Evolutionary conservation across 2,329 filamentous ascomycete species (phyloP), one percentile per base, ranked within the genome.

Genomic region (Colletotrichum navitas): DNA sequence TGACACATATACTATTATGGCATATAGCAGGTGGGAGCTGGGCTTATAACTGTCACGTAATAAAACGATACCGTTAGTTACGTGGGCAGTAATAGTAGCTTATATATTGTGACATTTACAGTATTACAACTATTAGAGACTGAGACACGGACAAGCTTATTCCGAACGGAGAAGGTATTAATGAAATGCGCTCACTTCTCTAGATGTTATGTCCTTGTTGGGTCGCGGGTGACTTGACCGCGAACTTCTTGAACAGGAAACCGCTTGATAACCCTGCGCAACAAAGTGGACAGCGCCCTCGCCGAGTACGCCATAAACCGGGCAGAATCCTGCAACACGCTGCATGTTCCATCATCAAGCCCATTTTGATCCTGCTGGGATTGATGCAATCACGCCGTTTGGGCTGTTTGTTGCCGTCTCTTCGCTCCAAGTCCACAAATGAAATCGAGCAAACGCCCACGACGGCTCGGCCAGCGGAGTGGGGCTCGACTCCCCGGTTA

Each of bases 351-450:
- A 34, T 24, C 32, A 12, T 47, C 16, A 6, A 39, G 29, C n/a
- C 43, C 59, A 36, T 43, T 6, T 39, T 36, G 16, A n/a, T 41
- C 36, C 18, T n/a, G 26, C 6, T 16, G 54, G 47, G 47, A 65
- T 56, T 69, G 39, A 72, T 64, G 69, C 69, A 64, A 63, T 39
- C 68, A 63, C 68, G 63, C 34, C 32, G 29, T 43, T 24, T 7
- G 54, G 26, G 32, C 56, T 34, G 54, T 47, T 18, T 60, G 58
- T 41, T 41, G 29, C 24, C 41, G 52, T 55, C 45, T 49, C 60
- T 62, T 63, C 45, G 52, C 36, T 39, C 5, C 5, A 49, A 47
- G 52, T 69, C 69, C 69, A 72, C 69, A 69, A 72, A 72, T 72
- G 69, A 69, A 26, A 55, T 64, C 54, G 65, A 26, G n/a, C 26